These are phyloP conservation scores for Oryza longistaminata DNA, from an alignment of 176 grass and related monocot species.

Conservation along the genomic window DNA sequence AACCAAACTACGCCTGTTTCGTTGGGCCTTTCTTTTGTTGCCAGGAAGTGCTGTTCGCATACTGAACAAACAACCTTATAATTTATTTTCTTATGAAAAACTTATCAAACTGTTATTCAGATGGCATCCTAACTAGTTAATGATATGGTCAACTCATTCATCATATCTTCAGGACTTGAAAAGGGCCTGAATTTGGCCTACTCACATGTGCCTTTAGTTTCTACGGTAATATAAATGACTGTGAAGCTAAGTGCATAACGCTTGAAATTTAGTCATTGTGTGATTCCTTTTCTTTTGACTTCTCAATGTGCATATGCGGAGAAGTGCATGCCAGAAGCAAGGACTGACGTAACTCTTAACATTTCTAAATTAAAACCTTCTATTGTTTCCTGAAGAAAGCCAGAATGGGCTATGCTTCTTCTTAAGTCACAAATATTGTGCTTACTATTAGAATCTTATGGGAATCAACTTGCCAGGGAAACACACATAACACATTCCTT, in stretches of 20 bases:
- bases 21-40: not conserved
- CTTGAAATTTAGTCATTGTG: not conserved
- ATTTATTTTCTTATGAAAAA: not conserved
- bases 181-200: not conserved
- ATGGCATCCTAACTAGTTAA: slow-evolving; percentile 28
- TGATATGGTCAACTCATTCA: not conserved
- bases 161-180: not conserved
- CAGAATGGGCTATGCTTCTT: slow-evolving; percentile 1
- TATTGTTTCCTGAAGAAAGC: not conserved
- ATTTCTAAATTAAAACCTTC: not conserved
- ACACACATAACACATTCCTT: not conserved
- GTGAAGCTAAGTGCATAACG: not conserved
- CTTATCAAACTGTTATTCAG: slow-evolving; percentile 1
- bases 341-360: not conserved
- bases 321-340: slow-evolving; percentile 26
- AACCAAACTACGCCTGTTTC: not conserved
- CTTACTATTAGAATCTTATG: not conserved
- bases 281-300: slow-evolving; percentile 29
- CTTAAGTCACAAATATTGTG: not conserved
- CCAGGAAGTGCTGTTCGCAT: slow-evolving; percentile 10
- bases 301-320: slow-evolving; percentile 5
- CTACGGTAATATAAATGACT: not conserved
- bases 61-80: slow-evolving; percentile 15
- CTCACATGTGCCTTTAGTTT: slow-evolving; percentile 27
- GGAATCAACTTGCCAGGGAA: slow-evolving; percentile 20